Conservation (phyloP, 768 basidiomycete species). For the Sutorius australiensis region DNA sequence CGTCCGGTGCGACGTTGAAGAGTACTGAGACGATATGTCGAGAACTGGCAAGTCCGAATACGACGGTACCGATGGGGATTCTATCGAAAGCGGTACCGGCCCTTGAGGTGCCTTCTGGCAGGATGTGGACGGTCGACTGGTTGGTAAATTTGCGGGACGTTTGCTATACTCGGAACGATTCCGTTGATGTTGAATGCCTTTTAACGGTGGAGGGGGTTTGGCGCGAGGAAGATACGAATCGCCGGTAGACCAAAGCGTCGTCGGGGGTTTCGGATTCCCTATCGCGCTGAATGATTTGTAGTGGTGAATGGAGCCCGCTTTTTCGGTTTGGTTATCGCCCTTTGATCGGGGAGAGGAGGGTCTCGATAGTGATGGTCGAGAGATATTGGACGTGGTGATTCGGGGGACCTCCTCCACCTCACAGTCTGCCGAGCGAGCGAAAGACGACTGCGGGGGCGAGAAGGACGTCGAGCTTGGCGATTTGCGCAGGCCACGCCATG, state of each 20-base stretch:
- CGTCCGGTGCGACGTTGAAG: too few species aligned
- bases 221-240: constrained; percentile 23
- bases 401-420: neutral
- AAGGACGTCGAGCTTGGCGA: neutral
- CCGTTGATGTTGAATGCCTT: constrained; percentile 8
- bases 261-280: neutral
- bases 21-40: neutral
- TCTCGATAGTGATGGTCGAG: neutral
- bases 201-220: constrained; percentile 16
- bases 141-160: neutral
- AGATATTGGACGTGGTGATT: neutral
- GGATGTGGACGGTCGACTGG: neutral
- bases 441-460: neutral
- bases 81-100: neutral
- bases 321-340: neutral
- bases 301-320: neutral
- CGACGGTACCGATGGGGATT: neutral
- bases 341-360: neutral
- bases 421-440: neutral
- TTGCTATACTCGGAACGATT: neutral
- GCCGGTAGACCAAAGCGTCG: constrained; percentile 15
- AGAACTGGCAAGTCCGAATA: neutral
- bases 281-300: neutral
- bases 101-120: neutral
- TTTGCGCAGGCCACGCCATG: neutral